These are phyloP conservation scores for Hypoxylon fuscum DNA, from an alignment of 495 filamentous ascomycete species.

Conservation along the genomic window DNA sequence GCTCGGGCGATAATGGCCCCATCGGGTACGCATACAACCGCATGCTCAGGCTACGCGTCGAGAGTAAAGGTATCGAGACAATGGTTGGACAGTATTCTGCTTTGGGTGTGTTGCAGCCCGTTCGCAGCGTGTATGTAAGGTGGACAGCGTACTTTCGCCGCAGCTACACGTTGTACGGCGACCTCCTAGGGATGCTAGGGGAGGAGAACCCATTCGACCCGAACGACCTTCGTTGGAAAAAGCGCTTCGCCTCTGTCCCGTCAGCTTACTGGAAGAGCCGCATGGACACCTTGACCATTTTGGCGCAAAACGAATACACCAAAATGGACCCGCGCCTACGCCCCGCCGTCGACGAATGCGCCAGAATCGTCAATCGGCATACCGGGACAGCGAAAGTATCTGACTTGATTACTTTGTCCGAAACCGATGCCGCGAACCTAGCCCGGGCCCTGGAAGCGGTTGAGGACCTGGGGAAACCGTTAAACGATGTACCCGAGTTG, in stretches of 20 bases:
- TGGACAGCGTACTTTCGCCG: not conserved
- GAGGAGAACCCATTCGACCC: not conserved
- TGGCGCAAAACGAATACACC: slow-evolving; percentile 25
- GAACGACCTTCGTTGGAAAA: slow-evolving; percentile 24
- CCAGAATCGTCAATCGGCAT: not conserved
- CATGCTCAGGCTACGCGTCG: not conserved
- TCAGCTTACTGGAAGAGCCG: slow-evolving; percentile 27
- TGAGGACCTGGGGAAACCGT: too few species aligned
- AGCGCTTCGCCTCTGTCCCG: slow-evolving; percentile 24
- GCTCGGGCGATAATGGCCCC: not conserved
- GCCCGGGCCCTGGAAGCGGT: too few species aligned
- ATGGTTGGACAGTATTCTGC: not conserved
- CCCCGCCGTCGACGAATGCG: slow-evolving; percentile 26
- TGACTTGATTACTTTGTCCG: not conserved
- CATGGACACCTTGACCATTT: slow-evolving; percentile 11
- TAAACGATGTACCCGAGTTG: too few species aligned
- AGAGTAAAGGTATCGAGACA: not conserved
- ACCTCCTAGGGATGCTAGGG: slow-evolving; percentile 14
- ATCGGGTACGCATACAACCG: not conserved
- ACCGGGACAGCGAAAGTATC: not conserved
- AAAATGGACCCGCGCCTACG: slow-evolving; percentile 28
- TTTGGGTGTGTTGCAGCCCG: too few species aligned
- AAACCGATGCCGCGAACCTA: not conserved
- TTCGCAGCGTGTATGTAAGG: not conserved
- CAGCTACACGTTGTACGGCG: not conserved